phyloP scores from a whole-genome alignment of 2,329 filamentous ascomycete species.

The Ceratocystis alfenasii region DNA sequence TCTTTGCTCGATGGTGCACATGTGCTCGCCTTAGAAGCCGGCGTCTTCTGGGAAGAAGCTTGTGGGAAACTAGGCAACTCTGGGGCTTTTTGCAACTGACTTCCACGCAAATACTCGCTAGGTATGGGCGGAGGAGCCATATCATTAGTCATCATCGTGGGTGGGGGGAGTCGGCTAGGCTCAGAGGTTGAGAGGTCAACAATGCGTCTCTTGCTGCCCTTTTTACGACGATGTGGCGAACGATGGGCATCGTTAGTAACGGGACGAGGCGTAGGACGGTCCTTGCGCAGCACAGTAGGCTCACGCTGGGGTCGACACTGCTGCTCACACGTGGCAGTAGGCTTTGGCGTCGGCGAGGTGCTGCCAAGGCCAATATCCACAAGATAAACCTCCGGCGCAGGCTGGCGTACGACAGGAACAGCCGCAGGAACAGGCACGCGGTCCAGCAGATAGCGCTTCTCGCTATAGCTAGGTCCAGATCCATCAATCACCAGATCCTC shows the following conservation, averaged over 20 bases:
- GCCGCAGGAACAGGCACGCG: constrained; percentile 63
- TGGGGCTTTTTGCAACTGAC: neutral
- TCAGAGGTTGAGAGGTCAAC: constrained; percentile 51
- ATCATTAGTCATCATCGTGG: constrained; percentile 16
- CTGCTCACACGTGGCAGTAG: constrained; percentile 40
- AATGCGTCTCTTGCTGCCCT: constrained; percentile 44
- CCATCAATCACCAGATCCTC: constrained; percentile 87
- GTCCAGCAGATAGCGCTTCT: constrained; percentile 74
- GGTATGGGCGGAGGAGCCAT: constrained; percentile 20
- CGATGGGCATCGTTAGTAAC: constrained; percentile 48
- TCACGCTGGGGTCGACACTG: constrained; percentile 7
- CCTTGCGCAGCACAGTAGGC: constrained; percentile 41
- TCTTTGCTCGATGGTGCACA: neutral
- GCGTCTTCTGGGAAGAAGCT: neutral
- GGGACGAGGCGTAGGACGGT: constrained; percentile 41
- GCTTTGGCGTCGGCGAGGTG: constrained; percentile 40
- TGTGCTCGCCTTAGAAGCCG: neutral
- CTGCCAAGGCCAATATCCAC: constrained; percentile 40
- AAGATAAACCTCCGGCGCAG: constrained; percentile 48
- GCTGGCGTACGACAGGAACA: constrained; percentile 65
- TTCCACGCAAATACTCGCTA: constrained; percentile 2
- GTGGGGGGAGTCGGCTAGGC: constrained; percentile 18
- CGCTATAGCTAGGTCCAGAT: constrained; percentile 67
- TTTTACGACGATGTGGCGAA: constrained; percentile 46
- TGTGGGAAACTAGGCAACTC: constrained; percentile 10